phyloP scores from a whole-genome alignment of 2,329 filamentous ascomycete genomes.

The Cercospora sp. region DNA sequence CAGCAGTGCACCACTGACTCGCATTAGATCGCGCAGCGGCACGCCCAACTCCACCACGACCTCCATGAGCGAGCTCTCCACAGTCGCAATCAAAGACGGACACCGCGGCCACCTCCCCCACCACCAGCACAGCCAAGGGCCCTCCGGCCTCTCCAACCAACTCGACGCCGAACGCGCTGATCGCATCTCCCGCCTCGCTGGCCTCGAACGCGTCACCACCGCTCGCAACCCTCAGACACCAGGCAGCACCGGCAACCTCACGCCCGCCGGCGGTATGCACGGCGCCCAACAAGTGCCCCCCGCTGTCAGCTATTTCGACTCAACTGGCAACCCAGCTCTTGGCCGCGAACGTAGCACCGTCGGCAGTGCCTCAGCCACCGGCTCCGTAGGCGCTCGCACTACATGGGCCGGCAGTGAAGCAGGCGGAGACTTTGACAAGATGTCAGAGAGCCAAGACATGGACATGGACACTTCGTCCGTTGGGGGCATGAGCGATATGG shows the following conservation, averaged over 20 bases:
- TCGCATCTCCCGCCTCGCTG: constrained; percentile 89
- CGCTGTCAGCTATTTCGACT: constrained; percentile 73
- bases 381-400: constrained; percentile 67
- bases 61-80: constrained; percentile 86
- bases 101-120: constrained; percentile 77
- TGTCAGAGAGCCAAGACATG: constrained; percentile 58
- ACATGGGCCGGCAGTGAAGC: constrained; percentile 69
- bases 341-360: constrained; percentile 81
- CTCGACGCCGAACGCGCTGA: constrained; percentile 60
- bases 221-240: constrained; percentile 56
- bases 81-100: constrained; percentile 94
- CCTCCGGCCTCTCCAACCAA: constrained; percentile 53
- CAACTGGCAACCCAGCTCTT: constrained; percentile 65
- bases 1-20: constrained; percentile 2
- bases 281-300: constrained; percentile 15
- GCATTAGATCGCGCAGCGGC: constrained; percentile 58
- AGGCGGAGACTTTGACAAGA: constrained; percentile 57
- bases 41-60: constrained; percentile 92
- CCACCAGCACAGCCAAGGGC: constrained; percentile 49
- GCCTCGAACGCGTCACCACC: constrained; percentile 85
- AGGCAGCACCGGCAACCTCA: constrained; percentile 37
- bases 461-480: constrained; percentile 58
- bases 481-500: constrained; percentile 80
- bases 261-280: constrained; percentile 26
- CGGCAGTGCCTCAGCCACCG: constrained; percentile 84